Base-by-base conservation (phyloP, 2,329 filamentous ascomycete species). In the Setomelanomma holmii region DNA sequence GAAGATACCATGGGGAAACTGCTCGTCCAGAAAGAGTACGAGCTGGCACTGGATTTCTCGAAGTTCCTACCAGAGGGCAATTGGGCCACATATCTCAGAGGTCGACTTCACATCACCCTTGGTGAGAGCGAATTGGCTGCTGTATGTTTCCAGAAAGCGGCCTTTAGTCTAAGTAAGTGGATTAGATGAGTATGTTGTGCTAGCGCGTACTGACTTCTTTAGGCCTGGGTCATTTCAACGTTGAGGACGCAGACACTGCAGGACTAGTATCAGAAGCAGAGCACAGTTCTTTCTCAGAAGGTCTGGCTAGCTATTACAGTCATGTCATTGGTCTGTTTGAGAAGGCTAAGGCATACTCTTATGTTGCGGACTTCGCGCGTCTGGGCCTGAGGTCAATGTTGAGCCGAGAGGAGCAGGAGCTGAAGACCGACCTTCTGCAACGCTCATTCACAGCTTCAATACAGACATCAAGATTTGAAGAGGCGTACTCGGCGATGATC, bases 321-420 rank as follows among this genome's bases (percentile, higher is more conserved):
- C 95, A 99, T 72, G 84, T 98, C 44, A 84, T 93, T 11, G 82
- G 86, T 17, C 81, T 99, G 1, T 98, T 90, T 68, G 93, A 97
- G 71, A 85, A 84, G 62, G 84, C 86, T 38, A 89, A 88, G 61
- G 86, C 88, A 0, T 90, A 90, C 72, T 89, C 90, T 1, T 90
- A 89, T 66, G 90, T 96, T 35, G 84, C 91, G 5, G 90, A 96
- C 60, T 97, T 96, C 78, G 87, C 90, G 34, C 84, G 86, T 34
- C 79, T 93, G 20, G 87, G 90, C 5, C 79, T 96, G 36, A 60
- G 62, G 30, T 66, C 63, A 5, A 33, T 73, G 45, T 56, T 53
- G 34, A 66, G 67, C 22, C 59, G 60, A 14, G 60, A 72, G 40
- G 64, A 71, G 2, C 55, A 66, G 17, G 64, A 68, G 61, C 45